Evolutionary conservation across 1,284 basidiomycete genomes (phyloP).

Genomic region (Volvariella volvacea): DNA sequence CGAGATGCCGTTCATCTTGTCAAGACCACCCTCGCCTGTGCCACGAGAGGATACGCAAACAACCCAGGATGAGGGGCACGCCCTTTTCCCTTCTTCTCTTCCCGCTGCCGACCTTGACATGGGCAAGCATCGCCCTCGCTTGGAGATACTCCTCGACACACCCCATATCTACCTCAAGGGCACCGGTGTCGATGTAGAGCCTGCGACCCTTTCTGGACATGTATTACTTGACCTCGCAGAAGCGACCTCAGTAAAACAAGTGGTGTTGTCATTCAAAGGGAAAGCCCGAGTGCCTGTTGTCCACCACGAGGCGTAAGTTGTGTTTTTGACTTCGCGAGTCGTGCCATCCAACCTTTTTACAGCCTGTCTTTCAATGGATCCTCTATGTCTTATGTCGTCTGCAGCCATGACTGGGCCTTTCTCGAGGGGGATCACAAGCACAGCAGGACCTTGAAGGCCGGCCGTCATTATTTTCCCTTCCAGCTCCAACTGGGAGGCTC

Average conservation of each 20-base stretch:
- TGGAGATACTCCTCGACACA: slow-evolving; percentile 73
- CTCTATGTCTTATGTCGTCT: slow-evolving; percentile 59
- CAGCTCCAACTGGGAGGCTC: slow-evolving; percentile 76
- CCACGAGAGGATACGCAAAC: background rate
- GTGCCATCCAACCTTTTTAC: background rate
- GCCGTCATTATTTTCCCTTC: slow-evolving; percentile 84
- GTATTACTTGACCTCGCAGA: slow-evolving; percentile 76
- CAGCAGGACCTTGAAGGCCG: slow-evolving; percentile 85
- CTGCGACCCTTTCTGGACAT: slow-evolving; percentile 68
- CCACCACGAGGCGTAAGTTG: slow-evolving; percentile 59
- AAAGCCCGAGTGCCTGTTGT: slow-evolving; percentile 70
- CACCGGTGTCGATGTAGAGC: slow-evolving; percentile 78
- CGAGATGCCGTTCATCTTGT: slow-evolving; percentile 2
- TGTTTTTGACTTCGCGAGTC: slow-evolving; percentile 8
- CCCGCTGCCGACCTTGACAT: slow-evolving; percentile 12
- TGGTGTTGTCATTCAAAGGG: slow-evolving; percentile 78
- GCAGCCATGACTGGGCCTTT: slow-evolving; percentile 86
- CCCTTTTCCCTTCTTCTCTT: slow-evolving; percentile 5
- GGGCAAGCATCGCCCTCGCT: slow-evolving; percentile 43
- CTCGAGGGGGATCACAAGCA: slow-evolving; percentile 74
- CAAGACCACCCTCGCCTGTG: slow-evolving; percentile 6
- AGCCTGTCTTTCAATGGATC: slow-evolving; percentile 37
- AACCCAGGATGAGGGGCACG: background rate
- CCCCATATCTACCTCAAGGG: slow-evolving; percentile 71
- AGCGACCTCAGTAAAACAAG: slow-evolving; percentile 79